A percentile compares a stretch with the other conserved stretches of the same genome.
Evolutionary conservation across 2,329 filamentous ascomycete genomes (phyloP).

Genomic region (Phyllosticta citrichinensis): DNA sequence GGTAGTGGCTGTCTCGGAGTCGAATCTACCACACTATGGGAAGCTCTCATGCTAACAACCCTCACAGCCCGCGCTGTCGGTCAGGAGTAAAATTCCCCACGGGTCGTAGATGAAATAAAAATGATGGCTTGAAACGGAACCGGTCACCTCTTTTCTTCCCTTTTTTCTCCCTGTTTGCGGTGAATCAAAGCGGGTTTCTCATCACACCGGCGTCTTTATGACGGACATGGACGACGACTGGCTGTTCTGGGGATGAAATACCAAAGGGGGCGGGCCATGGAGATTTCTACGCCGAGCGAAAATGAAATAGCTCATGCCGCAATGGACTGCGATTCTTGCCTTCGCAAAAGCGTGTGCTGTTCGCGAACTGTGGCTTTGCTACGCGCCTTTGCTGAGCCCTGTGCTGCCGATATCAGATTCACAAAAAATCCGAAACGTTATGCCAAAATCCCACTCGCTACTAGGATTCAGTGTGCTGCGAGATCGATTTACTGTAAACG

Average conservation of each 20-base stretch:
- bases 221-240: slow-evolving; percentile 4
- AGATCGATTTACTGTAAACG: background rate
- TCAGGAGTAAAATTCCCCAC: slow-evolving; percentile 3
- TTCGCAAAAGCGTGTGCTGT: background rate
- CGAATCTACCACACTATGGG: background rate
- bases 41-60: background rate
- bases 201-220: slow-evolving; percentile 5
- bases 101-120: slow-evolving; percentile 2
- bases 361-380: background rate
- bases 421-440: background rate
- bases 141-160: background rate
- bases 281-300: background rate
- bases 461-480: background rate
- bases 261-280: slow-evolving; percentile 1
- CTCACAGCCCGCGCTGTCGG: slow-evolving; percentile 7
- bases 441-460: background rate
- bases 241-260: slow-evolving; percentile 4
- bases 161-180: background rate
- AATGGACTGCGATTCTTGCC: background rate
- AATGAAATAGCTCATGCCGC: background rate
- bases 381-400: no score
- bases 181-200: slow-evolving; percentile 10
- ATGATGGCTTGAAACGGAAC: slow-evolving; percentile 7
- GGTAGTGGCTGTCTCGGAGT: background rate
- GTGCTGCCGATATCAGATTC: background rate